Base-by-base conservation (phyloP, 1,139 yeast species). In the Pichia sp. region DNA sequence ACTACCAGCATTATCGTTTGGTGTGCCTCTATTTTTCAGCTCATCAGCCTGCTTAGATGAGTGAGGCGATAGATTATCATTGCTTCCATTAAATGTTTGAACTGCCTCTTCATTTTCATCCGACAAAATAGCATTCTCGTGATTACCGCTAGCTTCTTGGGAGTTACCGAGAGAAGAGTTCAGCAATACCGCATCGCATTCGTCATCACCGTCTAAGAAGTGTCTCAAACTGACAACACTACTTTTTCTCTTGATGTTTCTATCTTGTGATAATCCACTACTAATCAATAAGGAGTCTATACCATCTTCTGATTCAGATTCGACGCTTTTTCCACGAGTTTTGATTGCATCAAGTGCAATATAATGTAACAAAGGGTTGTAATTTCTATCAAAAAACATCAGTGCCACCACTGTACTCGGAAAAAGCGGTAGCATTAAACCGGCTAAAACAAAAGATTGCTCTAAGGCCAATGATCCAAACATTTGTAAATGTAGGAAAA, bases 391-490 rank as follows among this genome's bases (percentile, higher is more conserved):
- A 69, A 81, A 84, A 52, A 81, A 79, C 74, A 82, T 79, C 48
- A 75, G 65, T 9, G 81, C 73, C 30, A 78, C 65, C 10, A 79
- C 63, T 0, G 87, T 81, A 3, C 76, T 69, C 1, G 81, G 67
- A 9, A 83, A 73, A 53, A 83, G 68, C 2, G 88, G 88, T 6
- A 80, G 64, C 47, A 83, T 74, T 53, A 80, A 67, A 9, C 75
- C 72, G 0, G 87, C 80, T 41, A 83, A 68, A 7, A 80, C 63
- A 53, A 76, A 76, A 0, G 87, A 85, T 53, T 80, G 83, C 62
- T 83, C 87, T 57, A 84, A 72, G 2, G 87, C 87, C 57, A 84
- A 70, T 0, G 88, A 81, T 40, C 89, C 89, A 65, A 84, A 79
- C 87, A 83, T 83, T 61, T 84, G 83, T 47, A 83, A 66, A 64